These are phyloP conservation scores for Deinandra increscens DNA, from an alignment of 129 eudicot species.

Conservation along the genomic window DNA sequence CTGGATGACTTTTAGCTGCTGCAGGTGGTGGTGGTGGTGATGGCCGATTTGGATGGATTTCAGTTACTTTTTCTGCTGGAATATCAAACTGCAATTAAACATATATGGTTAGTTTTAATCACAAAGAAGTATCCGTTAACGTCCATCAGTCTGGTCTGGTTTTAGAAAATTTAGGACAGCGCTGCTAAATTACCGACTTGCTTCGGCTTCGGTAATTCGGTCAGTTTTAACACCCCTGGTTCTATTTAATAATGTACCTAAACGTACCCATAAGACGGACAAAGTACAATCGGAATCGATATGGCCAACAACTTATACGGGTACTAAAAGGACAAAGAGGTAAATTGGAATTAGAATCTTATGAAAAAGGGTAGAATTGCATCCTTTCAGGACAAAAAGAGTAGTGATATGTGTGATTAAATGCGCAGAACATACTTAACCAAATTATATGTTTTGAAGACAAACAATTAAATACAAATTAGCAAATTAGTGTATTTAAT, in stretches of 20 bases:
- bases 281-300: too few species aligned
- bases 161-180: neutral
- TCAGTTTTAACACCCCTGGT: neutral
- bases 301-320: too few species aligned
- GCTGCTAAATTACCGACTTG: neutral
- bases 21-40: slow-evolving; percentile 40
- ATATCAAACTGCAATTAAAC: slow-evolving; percentile 67
- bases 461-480: neutral
- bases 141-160: neutral
- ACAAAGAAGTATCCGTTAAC: neutral
- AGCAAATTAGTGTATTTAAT: neutral
- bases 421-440: slow-evolving; percentile 2
- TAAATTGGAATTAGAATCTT: neutral
- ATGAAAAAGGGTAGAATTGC: too few species aligned
- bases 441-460: neutral
- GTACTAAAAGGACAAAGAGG: too few species aligned
- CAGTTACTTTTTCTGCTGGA: slow-evolving; percentile 55
- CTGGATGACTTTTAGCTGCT: slow-evolving; percentile 30
- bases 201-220: neutral
- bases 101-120: neutral
- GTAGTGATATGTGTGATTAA: neutral
- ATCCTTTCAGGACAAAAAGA: too few species aligned
- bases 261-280: too few species aligned
- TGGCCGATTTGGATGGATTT: slow-evolving; percentile 74
- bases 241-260: neutral